Evolutionary conservation across 108 stramenopile species (phyloP).

Genomic region (Pseudonitzschia delicatissima): DNA sequence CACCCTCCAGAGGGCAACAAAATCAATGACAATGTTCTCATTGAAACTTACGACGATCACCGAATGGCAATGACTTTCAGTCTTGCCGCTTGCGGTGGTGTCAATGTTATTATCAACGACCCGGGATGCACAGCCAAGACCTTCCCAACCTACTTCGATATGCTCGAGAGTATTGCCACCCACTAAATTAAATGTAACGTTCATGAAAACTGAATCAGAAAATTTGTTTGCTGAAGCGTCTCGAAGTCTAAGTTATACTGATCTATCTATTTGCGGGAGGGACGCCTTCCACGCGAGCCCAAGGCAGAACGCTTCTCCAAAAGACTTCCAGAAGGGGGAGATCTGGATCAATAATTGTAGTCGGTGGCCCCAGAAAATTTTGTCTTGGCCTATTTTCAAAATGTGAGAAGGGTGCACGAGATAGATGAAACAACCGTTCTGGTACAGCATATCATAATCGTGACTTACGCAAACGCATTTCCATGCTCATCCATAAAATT

Average conservation of each 20-base stretch:
- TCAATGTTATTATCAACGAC: slow-evolving; percentile 91
- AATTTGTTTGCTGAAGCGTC: not conserved
- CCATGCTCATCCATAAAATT: slow-evolving; percentile 28
- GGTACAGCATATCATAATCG: too few species aligned
- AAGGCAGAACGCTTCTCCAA: slow-evolving; percentile 69
- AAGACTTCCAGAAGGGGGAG: slow-evolving; percentile 73
- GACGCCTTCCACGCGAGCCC: slow-evolving; percentile 81
- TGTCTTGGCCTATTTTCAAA: not conserved
- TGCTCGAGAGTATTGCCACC: slow-evolving; percentile 80
- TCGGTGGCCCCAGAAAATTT: slow-evolving; percentile 34
- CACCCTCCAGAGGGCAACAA: slow-evolving; percentile 83
- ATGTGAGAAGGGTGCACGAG: not conserved
- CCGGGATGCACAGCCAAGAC: slow-evolving; percentile 97
- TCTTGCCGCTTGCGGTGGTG: slow-evolving; percentile 95
- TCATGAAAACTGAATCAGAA: not conserved
- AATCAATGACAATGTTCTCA: slow-evolving; percentile 84
- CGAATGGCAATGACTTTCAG: slow-evolving; percentile 98
- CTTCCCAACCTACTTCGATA: slow-evolving; percentile 96
- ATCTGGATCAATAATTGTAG: slow-evolving; percentile 69
- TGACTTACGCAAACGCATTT: slow-evolving; percentile 10
- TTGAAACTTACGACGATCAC: slow-evolving; percentile 99
- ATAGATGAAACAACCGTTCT: slow-evolving; percentile 1
- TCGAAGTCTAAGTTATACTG: not conserved
- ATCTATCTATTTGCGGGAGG: slow-evolving; percentile 36
- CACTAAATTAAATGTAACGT: slow-evolving; percentile 15